Conservation (phyloP, 306 rosid species). For the Senna siamea region DNA sequence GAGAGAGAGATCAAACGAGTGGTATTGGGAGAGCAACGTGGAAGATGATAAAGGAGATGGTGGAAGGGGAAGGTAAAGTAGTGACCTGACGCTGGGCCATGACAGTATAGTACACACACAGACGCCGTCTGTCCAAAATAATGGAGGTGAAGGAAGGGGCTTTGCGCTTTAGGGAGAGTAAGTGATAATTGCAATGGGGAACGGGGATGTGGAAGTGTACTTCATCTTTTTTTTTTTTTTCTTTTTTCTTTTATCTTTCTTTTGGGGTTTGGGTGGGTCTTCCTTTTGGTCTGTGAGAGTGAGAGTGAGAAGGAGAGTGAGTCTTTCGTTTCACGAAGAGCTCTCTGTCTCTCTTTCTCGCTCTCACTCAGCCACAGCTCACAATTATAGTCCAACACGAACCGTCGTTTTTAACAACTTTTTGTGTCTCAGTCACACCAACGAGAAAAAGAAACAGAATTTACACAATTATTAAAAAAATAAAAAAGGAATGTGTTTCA, state of each 20-base stretch:
- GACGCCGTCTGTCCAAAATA: constrained; percentile 38
- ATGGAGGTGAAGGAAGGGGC: constrained; percentile 19
- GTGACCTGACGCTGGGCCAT: constrained; percentile 69
- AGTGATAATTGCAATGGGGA: constrained; percentile 1
- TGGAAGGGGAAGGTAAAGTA: constrained; percentile 48
- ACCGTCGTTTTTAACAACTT: constrained; percentile 25
- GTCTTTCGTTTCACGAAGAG: background rate
- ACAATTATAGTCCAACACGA: constrained; percentile 1
- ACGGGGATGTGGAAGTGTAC: constrained; percentile 1
- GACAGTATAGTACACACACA: constrained; percentile 49
- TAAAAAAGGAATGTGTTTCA: constrained; percentile 2
- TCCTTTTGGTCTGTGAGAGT: too few species aligned
- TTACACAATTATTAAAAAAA: background rate
- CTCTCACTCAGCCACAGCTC: background rate
- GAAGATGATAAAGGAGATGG: constrained; percentile 25
- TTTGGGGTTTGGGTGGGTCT: background rate
- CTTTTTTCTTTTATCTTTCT: background rate
- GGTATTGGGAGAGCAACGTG: constrained; percentile 33
- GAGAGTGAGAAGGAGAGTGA: background rate
- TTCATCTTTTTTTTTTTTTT: background rate
- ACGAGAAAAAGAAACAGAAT: background rate
- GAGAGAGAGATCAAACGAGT: constrained; percentile 28
- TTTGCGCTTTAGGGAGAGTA: background rate
- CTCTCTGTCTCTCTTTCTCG: too few species aligned
- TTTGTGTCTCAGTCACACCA: constrained; percentile 22